These are phyloP conservation scores for Mesembryanthemum crystallinum DNA, from an alignment of 148 eudicot genomes.

Conservation along the genomic window DNA sequence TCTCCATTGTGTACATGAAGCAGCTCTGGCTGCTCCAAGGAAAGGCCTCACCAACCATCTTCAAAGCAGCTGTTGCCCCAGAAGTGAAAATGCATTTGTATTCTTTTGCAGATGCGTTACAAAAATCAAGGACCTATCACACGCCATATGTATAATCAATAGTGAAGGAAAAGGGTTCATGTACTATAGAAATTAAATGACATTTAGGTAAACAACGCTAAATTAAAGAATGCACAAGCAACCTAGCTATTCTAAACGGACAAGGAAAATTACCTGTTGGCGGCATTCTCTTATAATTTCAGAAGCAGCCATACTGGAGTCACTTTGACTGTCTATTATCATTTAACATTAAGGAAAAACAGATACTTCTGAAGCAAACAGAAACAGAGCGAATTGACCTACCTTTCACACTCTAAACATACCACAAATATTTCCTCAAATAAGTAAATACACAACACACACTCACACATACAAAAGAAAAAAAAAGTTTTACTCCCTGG, in stretches of 20 bases:
- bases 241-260: not conserved
- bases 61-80: constrained; percentile 91
- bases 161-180: not conserved
- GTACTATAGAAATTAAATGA: not conserved
- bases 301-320: constrained; percentile 63
- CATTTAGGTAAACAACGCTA: not conserved
- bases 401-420: not conserved
- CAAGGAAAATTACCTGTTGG: constrained; percentile 48
- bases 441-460: not conserved
- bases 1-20: constrained; percentile 90
- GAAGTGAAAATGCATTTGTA: constrained; percentile 93
- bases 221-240: not conserved
- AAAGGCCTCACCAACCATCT: constrained; percentile 91
- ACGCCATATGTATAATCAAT: constrained; percentile 13
- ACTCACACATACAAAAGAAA: not conserved
- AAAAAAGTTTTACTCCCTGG: no score
- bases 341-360: constrained; percentile 35
- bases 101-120: constrained; percentile 81
- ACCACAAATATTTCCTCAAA: not conserved
- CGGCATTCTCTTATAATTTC: constrained; percentile 73
- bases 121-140: constrained; percentile 77
- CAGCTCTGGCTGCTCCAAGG: constrained; percentile 86
- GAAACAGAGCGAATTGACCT: not conserved
- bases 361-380: not conserved
- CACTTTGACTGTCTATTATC: constrained; percentile 78